phyloP scores from a whole-genome alignment of 176 grass and related monocot species.

The Hsuehochloa calcarea region DNA sequence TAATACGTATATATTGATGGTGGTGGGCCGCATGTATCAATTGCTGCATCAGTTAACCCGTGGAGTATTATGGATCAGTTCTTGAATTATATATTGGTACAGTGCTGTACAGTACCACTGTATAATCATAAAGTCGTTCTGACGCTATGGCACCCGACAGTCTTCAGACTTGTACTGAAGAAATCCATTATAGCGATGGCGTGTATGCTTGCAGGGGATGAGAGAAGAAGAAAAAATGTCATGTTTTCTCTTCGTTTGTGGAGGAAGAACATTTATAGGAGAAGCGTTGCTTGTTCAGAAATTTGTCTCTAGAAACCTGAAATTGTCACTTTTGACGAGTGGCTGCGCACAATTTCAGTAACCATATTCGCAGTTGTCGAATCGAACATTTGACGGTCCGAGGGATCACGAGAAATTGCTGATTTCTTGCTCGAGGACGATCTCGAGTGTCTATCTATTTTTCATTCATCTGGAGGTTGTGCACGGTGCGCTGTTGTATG shows the following conservation, averaged over 20 bases:
- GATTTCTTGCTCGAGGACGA: background rate
- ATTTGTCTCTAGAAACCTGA: background rate
- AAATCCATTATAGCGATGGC: background rate
- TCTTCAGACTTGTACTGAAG: constrained; percentile 23
- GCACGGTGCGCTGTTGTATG: background rate
- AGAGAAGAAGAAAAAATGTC: background rate
- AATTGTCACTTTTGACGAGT: background rate
- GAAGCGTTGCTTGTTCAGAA: background rate
- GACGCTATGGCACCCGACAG: background rate
- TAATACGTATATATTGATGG: background rate
- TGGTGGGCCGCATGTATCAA: background rate
- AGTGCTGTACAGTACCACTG: background rate
- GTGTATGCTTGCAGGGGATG: background rate
- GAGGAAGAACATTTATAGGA: background rate
- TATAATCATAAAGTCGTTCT: constrained; percentile 1
- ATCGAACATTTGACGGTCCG: background rate
- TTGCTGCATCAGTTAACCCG: background rate
- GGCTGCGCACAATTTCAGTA: background rate
- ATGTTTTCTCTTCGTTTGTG: background rate
- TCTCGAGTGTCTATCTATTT: background rate
- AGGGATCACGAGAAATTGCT: background rate
- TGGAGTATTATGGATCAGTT: background rate
- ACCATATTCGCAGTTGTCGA: background rate
- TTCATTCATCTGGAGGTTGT: background rate
- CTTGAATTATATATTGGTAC: background rate